Base-by-base conservation (phyloP, 768 basidiomycete species). In the Phallus indusiatus region DNA sequence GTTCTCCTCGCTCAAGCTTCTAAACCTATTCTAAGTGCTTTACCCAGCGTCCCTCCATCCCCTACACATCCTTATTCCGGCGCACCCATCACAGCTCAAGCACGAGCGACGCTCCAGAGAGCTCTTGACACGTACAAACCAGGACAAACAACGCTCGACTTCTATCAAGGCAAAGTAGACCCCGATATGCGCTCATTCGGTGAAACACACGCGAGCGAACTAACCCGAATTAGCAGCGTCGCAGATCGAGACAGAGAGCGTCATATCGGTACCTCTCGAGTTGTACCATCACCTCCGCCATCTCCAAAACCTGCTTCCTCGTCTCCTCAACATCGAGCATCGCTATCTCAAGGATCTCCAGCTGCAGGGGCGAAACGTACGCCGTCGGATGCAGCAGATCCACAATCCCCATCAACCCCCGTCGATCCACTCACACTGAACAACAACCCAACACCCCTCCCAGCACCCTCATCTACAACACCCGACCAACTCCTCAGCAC, bases 121-220 rank as follows among this genome's bases (percentile, higher is more conserved):
- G 86, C 89, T 0, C 73, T 93, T 36, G 90, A 93, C 69, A 80
- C 84, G 63, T 91, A 88, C 73, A 81, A 80, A 67, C 81, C 82
- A 1, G 90, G 89, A 0, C 76, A 81, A 60, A 77, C 80, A 65
- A 76, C 76, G 47, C 74, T 89, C 11, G 12, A 24, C 69, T 75
- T 11, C 75, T 78, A 16, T 61, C 70, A 14, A 28, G 73, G 75
- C 5, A 28, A 2, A 28, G 71, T 78, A n/a, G 83, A 86, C 67
- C 85, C 85, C 3, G 86, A 92, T 65, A 88, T 86, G 0, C 81
- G 81, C 59, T 90, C 86, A 70, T 93, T 93, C 67, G 90, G 90
- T 18, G 87, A 86, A 70, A 91, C 84, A 42, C 90, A 93, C 65
- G 87, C 86, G 0, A 76, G 72, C 36, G 90, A 92, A 71, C 76